These are phyloP conservation scores for Clavulina sp. DNA, from an alignment of 768 basidiomycete species.

Conservation along the genomic window DNA sequence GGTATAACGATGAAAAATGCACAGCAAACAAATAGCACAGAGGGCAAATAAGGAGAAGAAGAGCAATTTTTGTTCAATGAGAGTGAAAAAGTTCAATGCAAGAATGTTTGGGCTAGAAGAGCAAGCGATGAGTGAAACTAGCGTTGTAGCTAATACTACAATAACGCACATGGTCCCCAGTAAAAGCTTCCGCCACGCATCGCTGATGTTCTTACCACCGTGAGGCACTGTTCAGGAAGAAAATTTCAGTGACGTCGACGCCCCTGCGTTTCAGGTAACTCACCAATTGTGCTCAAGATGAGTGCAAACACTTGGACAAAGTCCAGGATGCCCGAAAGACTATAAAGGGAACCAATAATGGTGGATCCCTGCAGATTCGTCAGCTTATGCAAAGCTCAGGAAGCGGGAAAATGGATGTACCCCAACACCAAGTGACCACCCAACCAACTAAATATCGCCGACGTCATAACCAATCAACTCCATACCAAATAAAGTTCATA, in stretches of 20 bases:
- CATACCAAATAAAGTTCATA: not conserved
- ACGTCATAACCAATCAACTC: no score
- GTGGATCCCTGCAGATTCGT: slow-evolving; percentile 39
- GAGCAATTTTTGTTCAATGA: slow-evolving; percentile 38
- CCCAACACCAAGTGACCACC: slow-evolving; percentile 33
- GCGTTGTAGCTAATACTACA: slow-evolving; percentile 2
- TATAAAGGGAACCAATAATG: slow-evolving; percentile 48
- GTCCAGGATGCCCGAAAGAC: slow-evolving; percentile 48
- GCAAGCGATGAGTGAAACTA: slow-evolving; percentile 4
- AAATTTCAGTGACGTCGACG: not conserved
- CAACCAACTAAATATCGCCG: no score
- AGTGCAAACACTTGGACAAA: slow-evolving; percentile 57
- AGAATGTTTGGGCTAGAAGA: slow-evolving; percentile 45
- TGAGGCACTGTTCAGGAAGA: slow-evolving; percentile 22
- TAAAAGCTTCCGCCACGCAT: slow-evolving; percentile 40
- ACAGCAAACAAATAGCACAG: slow-evolving; percentile 36
- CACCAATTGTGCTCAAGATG: slow-evolving; percentile 49
- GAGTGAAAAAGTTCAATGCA: slow-evolving; percentile 53
- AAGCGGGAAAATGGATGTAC: slow-evolving; percentile 22
- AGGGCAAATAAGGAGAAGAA: slow-evolving; percentile 42
- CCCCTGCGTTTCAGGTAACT: not conserved
- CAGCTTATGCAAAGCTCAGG: not conserved
- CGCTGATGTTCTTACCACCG: slow-evolving; percentile 21
- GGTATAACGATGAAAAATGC: slow-evolving; percentile 37
- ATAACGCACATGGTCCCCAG: slow-evolving; percentile 46